Evolutionary conservation across 1,139 yeast species (phyloP).

Genomic region (Pneumocystis jirovecii): DNA sequence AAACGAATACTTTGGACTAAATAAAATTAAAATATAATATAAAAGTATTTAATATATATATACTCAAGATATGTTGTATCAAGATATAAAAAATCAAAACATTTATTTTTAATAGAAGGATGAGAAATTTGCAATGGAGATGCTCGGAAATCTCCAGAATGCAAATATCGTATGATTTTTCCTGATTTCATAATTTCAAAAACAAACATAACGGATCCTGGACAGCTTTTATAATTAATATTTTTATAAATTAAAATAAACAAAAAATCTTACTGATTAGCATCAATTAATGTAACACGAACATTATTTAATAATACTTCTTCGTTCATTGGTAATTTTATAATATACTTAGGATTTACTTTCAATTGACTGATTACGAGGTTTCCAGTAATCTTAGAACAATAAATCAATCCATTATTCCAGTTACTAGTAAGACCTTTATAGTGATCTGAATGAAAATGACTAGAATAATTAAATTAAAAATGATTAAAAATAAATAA

Average conservation of each 20-base stretch:
- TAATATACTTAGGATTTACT: slow-evolving; percentile 39
- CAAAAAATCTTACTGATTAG: slow-evolving; percentile 43
- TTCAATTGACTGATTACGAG: slow-evolving; percentile 41
- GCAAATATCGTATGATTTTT: slow-evolving; percentile 28
- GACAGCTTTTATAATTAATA: slow-evolving; percentile 36
- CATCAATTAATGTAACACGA: slow-evolving; percentile 53
- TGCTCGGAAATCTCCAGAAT: slow-evolving; percentile 89
- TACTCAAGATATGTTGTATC: slow-evolving; percentile 73
- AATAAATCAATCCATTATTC: slow-evolving; percentile 53
- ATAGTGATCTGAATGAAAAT: slow-evolving; percentile 88
- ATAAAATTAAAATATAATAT: background rate
- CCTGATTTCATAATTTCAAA: slow-evolving; percentile 41
- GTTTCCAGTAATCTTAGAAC: slow-evolving; percentile 53
- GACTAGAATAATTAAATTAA: slow-evolving; percentile 46
- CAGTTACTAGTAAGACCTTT: slow-evolving; percentile 70
- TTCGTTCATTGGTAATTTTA: slow-evolving; percentile 33
- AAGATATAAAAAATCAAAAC: slow-evolving; percentile 48
- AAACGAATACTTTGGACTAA: slow-evolving; percentile 46
- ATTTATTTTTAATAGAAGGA: slow-evolving; percentile 19
- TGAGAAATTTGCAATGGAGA: slow-evolving; percentile 23
- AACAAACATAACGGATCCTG: slow-evolving; percentile 75
- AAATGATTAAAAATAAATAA: slow-evolving; percentile 35
- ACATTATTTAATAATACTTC: slow-evolving; percentile 31
- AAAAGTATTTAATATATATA: background rate
- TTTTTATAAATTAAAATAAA: background rate